A percentile compares a stretch with the other conserved stretches of the same genome.
Evolutionary conservation across 1,284 basidiomycete species (phyloP).

Genomic region (Lentinus polychrous): DNA sequence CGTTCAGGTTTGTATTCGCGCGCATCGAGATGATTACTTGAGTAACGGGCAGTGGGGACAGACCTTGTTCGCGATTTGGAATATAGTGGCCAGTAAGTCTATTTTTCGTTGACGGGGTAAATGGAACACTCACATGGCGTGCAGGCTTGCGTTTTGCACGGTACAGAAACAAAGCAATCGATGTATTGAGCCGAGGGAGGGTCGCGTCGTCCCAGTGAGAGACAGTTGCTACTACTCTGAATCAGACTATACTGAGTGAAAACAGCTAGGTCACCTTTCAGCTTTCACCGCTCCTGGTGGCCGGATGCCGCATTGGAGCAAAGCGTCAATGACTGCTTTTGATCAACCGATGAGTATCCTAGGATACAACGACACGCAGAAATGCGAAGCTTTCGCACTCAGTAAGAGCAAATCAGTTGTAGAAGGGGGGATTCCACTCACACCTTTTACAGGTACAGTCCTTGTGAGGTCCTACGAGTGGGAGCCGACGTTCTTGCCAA

Average conservation of each 20-base stretch:
- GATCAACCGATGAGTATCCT: conserved; percentile 2
- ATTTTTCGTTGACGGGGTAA: background rate
- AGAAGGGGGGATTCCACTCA: too few relatives aligned
- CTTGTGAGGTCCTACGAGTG: background rate
- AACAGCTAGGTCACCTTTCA: background rate
- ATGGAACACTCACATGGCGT: background rate
- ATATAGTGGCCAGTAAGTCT: background rate
- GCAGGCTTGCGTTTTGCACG: conserved; percentile 2
- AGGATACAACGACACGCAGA: background rate
- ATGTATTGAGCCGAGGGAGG: background rate
- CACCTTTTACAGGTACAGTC: background rate
- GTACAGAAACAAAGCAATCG: background rate
- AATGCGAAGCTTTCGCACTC: conserved; percentile 1
- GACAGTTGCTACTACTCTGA: background rate
- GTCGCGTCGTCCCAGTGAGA: conserved; percentile 3
- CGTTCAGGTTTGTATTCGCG: background rate
- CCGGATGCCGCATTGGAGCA: background rate
- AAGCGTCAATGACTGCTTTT: background rate
- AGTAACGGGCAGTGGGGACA: too few relatives aligned
- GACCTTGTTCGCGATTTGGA: background rate
- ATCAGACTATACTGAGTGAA: background rate
- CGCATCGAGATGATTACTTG: too few relatives aligned
- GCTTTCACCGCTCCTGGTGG: background rate
- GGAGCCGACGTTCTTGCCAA: conserved; percentile 1
- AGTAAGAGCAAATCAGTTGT: background rate